Evolutionary conservation across 805 yeast genomes (phyloP), one percentile per base, ranked within the genome.

Genomic region (Barnettozyma botsteinii): DNA sequence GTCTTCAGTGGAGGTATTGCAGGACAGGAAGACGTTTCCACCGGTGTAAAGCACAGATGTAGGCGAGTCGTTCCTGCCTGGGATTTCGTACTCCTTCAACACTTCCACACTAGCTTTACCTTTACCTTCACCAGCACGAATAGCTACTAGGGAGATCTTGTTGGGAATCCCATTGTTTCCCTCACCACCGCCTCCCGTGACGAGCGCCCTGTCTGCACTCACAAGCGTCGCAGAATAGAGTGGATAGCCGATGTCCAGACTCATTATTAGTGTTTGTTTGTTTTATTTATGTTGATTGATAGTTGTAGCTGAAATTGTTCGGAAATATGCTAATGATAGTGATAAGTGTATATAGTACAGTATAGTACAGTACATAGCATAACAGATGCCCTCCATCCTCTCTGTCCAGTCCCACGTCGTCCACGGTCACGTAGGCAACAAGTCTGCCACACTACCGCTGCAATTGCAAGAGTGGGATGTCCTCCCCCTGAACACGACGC

Each of bases 181-280:
- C 59, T 86, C 95, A 20, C 97, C 98, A 23, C 97, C 97, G 33
- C 98, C 98, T 31, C 98, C 98, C 3, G 87, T 79, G 22, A 82
- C 82, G 35, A 88, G 60, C 21, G 89, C 59, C 2, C 79, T 73
- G 45, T 67, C 63, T 47, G 79, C 72, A 49, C 74, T 69, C 33
- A 80, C 66, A 57, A 86, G 88, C 45, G 76, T 75, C 38, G 91
- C 81, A 3, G 87, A 91, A 51, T 82, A 85, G 11, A 88, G 70
- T 1, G 98, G 98, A 52, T 79, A 83, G 7, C 39, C 39, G 13
- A 36, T 36, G n/a, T 36, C 39, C 7, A 36, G 15, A 23, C 34
- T 36, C 39, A 36, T 35, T 12, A 2, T 20, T 20, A 9, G 19
- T 4, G 13, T 17, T 12, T 13, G 2, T n/a, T 19, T 18, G 5